These are phyloP conservation scores for Microthlaspi erraticum DNA, from an alignment of 345 rosid species.

Conservation along the genomic window DNA sequence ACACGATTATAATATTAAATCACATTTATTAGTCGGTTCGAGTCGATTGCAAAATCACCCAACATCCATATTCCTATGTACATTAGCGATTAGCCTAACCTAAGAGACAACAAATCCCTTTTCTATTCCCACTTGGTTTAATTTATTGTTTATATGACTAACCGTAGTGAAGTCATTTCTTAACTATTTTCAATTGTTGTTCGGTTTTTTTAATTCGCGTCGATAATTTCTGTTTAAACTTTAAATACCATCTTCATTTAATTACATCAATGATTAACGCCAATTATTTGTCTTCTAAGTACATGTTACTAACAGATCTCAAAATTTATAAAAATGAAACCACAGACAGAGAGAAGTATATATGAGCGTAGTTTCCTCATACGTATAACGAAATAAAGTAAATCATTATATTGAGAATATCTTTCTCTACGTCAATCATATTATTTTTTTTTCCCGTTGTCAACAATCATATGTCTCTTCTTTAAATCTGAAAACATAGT, in stretches of 20 bases:
- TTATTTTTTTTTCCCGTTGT: neutral
- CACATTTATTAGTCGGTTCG: slow-evolving; percentile 41
- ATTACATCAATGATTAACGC: neutral
- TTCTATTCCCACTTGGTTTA: slow-evolving; percentile 14
- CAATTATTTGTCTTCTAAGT: neutral
- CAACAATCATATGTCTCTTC: slow-evolving; percentile 4
- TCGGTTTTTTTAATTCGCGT: too few species aligned
- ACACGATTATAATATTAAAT: neutral
- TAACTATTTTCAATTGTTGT: neutral
- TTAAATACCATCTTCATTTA: neutral
- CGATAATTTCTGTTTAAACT: neutral
- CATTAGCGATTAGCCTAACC: slow-evolving; percentile 12
- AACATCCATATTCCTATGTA: neutral
- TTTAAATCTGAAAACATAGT: neutral
- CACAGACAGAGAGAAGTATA: neutral
- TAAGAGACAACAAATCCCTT: neutral
- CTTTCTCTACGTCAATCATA: neutral
- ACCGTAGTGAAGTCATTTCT: neutral
- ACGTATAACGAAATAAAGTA: neutral
- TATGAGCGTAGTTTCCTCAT: neutral
- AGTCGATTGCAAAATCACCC: slow-evolving; percentile 21
- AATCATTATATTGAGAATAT: neutral
- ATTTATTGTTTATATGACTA: slow-evolving; percentile 15
- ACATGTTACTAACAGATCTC: neutral
- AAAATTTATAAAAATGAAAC: neutral